Conservation (phyloP, 495 filamentous ascomycete genomes). For the Aspergillus affinis region DNA sequence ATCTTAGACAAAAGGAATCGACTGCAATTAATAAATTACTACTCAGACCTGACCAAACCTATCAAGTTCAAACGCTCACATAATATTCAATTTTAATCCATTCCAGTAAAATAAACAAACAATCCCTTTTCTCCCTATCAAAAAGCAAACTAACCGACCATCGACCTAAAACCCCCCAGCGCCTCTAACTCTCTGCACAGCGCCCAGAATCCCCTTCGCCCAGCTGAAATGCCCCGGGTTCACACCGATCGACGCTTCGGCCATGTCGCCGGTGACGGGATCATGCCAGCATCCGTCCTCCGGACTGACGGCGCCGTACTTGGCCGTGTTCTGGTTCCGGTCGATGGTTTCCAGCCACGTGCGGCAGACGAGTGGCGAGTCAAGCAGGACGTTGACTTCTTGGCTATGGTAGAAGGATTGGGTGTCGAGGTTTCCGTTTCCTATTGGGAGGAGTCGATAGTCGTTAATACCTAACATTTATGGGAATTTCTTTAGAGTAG, state of each 20-base stretch:
- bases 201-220: constrained; percentile 62
- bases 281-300: constrained; percentile 58
- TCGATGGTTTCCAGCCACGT: constrained; percentile 61
- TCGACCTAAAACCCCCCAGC: constrained; percentile 43
- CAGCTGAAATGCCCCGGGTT: constrained; percentile 59
- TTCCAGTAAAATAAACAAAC: background rate
- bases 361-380: constrained; percentile 57
- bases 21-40: too few relatives aligned
- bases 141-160: too few relatives aligned
- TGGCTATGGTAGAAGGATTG: constrained; percentile 76
- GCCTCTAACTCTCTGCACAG: constrained; percentile 60
- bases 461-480: too few relatives aligned
- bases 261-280: constrained; percentile 49
- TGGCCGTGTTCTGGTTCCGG: constrained; percentile 68
- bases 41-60: too few relatives aligned
- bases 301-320: constrained; percentile 55
- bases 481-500: too few relatives aligned
- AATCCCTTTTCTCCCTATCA: background rate
- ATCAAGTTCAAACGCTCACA: too few relatives aligned
- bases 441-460: too few relatives aligned
- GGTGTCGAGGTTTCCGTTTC: constrained; percentile 80
- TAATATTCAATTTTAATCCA: background rate
- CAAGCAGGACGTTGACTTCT: constrained; percentile 73
- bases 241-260: constrained; percentile 57
- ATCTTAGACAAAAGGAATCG: too few relatives aligned